Conservation (phyloP, 352 stramenopile genomes). For the Phytophthora aleatoria region DNA sequence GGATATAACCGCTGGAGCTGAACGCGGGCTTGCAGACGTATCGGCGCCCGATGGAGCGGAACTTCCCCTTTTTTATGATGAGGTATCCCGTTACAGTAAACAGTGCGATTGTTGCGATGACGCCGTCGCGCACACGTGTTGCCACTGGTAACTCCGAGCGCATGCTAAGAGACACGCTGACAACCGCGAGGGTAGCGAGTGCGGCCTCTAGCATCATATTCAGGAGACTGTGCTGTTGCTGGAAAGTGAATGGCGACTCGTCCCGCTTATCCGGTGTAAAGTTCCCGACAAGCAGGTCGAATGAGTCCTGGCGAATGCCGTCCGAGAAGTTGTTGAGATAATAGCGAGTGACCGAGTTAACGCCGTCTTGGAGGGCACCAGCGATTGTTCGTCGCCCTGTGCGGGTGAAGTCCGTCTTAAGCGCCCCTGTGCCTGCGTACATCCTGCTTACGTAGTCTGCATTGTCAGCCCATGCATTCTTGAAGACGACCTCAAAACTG, state of each 20-base stretch:
- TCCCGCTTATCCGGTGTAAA: constrained; percentile 80
- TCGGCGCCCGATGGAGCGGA: constrained; percentile 73
- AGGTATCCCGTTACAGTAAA: constrained; percentile 62
- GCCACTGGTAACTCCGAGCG: constrained; percentile 57
- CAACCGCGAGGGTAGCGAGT: constrained; percentile 51
- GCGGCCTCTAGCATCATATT: constrained; percentile 63
- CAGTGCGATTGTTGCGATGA: constrained; percentile 53
- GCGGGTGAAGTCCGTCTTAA: constrained; percentile 97
- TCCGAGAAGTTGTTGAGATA: constrained; percentile 97
- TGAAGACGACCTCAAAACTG: constrained; percentile 81
- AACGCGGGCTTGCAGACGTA: constrained; percentile 90
- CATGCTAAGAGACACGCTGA: constrained; percentile 71
- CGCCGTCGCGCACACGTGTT: constrained; percentile 65
- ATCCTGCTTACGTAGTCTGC: constrained; percentile 94
- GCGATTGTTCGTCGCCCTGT: constrained; percentile 93
- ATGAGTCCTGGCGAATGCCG: constrained; percentile 92
- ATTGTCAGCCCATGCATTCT: constrained; percentile 95
- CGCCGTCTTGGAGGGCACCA: constrained; percentile 93
- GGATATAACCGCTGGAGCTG: constrained; percentile 87
- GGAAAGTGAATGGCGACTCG: constrained; percentile 81
- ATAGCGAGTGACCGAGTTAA: constrained; percentile 95
- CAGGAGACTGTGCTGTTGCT: constrained; percentile 82
- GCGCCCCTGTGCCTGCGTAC: constrained; percentile 94
- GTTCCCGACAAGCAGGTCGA: constrained; percentile 90
- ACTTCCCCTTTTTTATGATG: constrained; percentile 84